These are phyloP conservation scores for Solanum lycopersicoides DNA, from an alignment of 257 asterid genomes.

Conservation along the genomic window DNA sequence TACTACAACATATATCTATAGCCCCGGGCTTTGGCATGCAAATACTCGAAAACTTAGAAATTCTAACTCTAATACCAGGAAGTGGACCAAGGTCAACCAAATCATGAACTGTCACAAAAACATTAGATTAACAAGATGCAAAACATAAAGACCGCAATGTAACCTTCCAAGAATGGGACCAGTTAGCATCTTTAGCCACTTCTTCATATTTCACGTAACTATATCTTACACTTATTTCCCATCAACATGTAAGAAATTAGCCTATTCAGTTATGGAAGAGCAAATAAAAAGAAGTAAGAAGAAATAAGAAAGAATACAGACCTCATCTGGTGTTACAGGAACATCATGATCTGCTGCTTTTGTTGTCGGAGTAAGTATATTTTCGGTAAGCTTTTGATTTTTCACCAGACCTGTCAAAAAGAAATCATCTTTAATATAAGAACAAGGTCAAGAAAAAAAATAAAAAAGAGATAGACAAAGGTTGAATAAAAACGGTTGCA, in stretches of 20 bases:
- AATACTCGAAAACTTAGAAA: neutral
- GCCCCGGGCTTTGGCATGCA: neutral
- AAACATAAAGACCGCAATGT: neutral
- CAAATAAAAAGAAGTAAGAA: neutral
- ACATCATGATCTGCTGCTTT: conserved; percentile 96
- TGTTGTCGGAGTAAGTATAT: conserved; percentile 87
- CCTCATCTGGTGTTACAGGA: conserved; percentile 89
- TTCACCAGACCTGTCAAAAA: conserved; percentile 60
- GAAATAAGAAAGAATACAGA: conserved; percentile 4
- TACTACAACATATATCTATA: neutral
- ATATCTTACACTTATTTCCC: neutral
- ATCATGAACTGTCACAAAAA: neutral
- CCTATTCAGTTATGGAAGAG: neutral
- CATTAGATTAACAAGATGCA: neutral
- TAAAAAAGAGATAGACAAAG: neutral
- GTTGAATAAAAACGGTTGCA: neutral
- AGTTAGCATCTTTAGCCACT: neutral
- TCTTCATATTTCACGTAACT: neutral
- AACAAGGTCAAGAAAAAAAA: neutral
- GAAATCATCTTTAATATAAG: neutral
- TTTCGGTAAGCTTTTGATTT: conserved; percentile 60
- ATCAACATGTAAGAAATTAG: neutral
- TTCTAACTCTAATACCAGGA: neutral
- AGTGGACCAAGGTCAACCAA: neutral
- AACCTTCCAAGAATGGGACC: neutral